Conservation (phyloP, 108 stramenopile species). For the Chaetoceros muelleri region DNA sequence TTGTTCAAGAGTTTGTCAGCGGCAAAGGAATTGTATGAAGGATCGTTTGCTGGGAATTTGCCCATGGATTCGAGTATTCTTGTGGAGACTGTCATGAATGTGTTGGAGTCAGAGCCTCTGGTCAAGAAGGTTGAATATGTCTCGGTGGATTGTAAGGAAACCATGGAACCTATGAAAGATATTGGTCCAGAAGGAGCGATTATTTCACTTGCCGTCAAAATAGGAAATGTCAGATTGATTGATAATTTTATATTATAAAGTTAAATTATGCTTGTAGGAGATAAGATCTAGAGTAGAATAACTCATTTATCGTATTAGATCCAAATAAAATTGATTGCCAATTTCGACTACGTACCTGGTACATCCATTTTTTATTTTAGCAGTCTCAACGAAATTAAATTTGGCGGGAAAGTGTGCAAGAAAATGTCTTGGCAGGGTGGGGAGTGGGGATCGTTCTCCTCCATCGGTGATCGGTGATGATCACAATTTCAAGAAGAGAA, state of each 20-base stretch:
- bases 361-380: too few relatives aligned
- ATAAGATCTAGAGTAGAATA: too few relatives aligned
- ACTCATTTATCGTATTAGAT: too few relatives aligned
- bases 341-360: too few relatives aligned
- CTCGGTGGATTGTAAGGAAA: conserved; percentile 59
- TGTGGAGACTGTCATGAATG: conserved; percentile 25
- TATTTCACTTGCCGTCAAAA: conserved; percentile 66
- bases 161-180: conserved; percentile 59
- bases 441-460: too few relatives aligned
- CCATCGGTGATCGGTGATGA: too few relatives aligned
- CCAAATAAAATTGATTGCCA: too few relatives aligned
- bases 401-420: too few relatives aligned
- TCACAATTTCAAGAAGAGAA: too few relatives aligned
- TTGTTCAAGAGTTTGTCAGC: conserved; percentile 65
- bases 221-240: conserved; percentile 79
- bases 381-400: too few relatives aligned
- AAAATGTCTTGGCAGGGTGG: too few relatives aligned
- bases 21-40: conserved; percentile 37
- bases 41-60: conserved; percentile 20
- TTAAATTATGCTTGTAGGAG: too few relatives aligned
- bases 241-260: conserved; percentile 71
- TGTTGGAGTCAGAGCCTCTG: conserved; percentile 57
- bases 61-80: conserved; percentile 22
- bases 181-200: conserved; percentile 44
- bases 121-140: conserved; percentile 75